phyloP scores from a whole-genome alignment of 2,329 filamentous ascomycete species.

The Ambrosiella beaveri region DNA sequence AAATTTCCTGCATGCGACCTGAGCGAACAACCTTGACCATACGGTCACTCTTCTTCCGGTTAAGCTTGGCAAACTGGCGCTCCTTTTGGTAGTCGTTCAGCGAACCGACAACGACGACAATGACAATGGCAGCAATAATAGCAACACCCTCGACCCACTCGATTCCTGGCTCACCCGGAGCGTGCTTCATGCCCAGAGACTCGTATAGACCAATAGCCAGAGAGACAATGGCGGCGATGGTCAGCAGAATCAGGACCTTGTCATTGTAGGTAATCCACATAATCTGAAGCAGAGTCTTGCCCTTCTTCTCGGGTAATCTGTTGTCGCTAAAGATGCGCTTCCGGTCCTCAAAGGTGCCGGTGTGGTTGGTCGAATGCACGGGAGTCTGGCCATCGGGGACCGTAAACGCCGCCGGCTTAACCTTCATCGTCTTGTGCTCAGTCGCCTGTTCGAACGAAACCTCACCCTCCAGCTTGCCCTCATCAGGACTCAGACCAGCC shows the following conservation, averaged over 20 bases:
- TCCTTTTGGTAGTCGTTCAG: constrained; percentile 71
- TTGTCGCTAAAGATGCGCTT: constrained; percentile 58
- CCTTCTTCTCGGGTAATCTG: constrained; percentile 53
- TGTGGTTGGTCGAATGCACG: constrained; percentile 2
- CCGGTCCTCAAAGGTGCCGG: constrained; percentile 39
- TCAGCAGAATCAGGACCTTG: constrained; percentile 59
- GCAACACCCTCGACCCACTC: constrained; percentile 74
- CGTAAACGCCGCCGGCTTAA: background rate
- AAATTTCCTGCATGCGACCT: constrained; percentile 51
- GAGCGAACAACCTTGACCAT: constrained; percentile 55
- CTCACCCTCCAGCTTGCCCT: constrained; percentile 44
- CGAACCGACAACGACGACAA: constrained; percentile 61
- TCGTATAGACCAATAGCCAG: constrained; percentile 61
- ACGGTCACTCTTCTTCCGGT: constrained; percentile 64
- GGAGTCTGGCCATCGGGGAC: constrained; percentile 9
- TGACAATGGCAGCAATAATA: constrained; percentile 62
- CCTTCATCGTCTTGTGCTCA: constrained; percentile 20
- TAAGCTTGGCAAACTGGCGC: constrained; percentile 60
- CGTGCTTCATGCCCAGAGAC: constrained; percentile 44
- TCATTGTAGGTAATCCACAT: constrained; percentile 77
- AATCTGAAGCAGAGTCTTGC: constrained; percentile 53
- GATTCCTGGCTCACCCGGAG: constrained; percentile 34
- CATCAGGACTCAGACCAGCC: constrained; percentile 61
- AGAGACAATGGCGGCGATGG: constrained; percentile 53
- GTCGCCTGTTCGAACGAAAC: constrained; percentile 59